phyloP scores from a whole-genome alignment of 106 monocot genomes.

The Acorus gramineus region DNA sequence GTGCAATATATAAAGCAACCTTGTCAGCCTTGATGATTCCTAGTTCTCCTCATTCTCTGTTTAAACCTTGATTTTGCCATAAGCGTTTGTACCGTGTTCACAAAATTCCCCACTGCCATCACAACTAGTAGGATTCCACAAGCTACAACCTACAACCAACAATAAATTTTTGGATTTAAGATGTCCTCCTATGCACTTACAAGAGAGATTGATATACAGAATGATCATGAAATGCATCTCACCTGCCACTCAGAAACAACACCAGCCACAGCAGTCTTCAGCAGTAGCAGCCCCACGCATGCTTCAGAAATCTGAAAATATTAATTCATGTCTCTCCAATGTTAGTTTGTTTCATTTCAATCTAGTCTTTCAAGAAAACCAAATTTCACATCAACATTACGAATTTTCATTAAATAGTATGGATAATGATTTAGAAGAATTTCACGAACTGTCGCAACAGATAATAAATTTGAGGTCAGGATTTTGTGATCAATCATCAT shows the following conservation, averaged over 20 bases:
- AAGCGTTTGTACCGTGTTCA: slow-evolving; percentile 75
- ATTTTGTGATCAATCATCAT: no score
- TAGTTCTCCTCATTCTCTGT: slow-evolving; percentile 69
- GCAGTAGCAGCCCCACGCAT: slow-evolving; percentile 61
- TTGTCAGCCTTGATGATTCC: slow-evolving; percentile 35
- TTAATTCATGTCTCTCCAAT: no score
- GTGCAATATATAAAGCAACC: no score
- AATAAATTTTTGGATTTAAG: background rate
- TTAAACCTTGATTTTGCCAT: slow-evolving; percentile 77
- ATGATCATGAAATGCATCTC: slow-evolving; percentile 12
- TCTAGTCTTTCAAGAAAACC: no score
- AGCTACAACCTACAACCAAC: slow-evolving; percentile 44
- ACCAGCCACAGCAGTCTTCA: slow-evolving; percentile 50
- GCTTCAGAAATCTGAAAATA: slow-evolving; percentile 73
- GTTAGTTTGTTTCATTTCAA: no score
- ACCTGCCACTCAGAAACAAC: slow-evolving; percentile 82
- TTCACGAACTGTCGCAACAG: no score
- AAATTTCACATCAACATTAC: no score
- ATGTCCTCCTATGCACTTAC: no score
- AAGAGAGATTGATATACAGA: background rate
- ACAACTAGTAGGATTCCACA: slow-evolving; percentile 74
- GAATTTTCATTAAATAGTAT: no score
- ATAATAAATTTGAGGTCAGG: no score
- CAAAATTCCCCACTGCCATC: slow-evolving; percentile 93
- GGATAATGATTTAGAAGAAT: no score